Base-by-base conservation (phyloP, 306 rosid genomes). In the Senna siamea region DNA sequence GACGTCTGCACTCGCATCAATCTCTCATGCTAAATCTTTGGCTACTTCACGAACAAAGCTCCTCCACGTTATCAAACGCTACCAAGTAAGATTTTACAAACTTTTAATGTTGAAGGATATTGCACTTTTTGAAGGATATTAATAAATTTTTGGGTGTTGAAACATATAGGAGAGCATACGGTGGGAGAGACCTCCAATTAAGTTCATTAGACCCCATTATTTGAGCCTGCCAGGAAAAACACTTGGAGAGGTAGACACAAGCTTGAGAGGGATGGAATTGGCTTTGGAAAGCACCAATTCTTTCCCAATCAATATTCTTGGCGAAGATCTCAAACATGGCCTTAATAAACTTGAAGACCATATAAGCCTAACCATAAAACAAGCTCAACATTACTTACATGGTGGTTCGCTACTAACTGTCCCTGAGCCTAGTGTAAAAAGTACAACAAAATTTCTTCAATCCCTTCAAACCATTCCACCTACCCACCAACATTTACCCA, bases 141-240 rank as follows among this genome's bases (percentile, higher is more conserved):
- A n/a, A n/a, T n/a, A n/a, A n/a, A n/a, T n/a, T 26, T 26, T 26
- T 26, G 30, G 30, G n/a, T n/a, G n/a, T 26, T 26, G 30, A 26
- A 26, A n/a, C n/a, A n/a, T 3, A 60, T 76, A 92, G 97, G 90
- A 85, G 64, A 77, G 86, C 68, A 69, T 79, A 89, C 17, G 60
- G 35, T 92, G 93, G 97, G 96, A 92, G 81, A 87, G 59, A 44
- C 32, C 86, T 80, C 81, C 81, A 0, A 23, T 70, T 34, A 81
- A 67, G 19, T 14, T 76, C 51, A 64, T 80, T 4, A 51, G 55
- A 74, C 50, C 55, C 2, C 9, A 26, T 10, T 43, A 55, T 20
- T 48, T 14, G 35, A 85, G 71, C 41, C 17, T 15, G 0, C 73
- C 48, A 9, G 82, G 75, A 59, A 66, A 76, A 28, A 81, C 18